phyloP scores from a whole-genome alignment of 208 protist genomes.

The Naegleria gruberi region DNA sequence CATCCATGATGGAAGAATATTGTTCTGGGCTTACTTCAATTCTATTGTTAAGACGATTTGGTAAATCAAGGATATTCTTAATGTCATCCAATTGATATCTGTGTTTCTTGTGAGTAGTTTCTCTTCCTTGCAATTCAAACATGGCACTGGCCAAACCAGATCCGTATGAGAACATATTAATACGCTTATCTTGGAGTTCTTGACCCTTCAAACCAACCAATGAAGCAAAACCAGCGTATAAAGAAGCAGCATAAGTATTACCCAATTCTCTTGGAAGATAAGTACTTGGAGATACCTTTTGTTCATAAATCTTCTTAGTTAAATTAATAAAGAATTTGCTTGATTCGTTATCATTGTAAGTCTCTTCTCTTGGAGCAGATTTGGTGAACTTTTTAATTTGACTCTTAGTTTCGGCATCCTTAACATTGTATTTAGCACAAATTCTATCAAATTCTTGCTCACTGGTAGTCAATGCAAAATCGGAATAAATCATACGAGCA shows the following conservation, averaged over 20 bases:
- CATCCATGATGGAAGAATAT: slow-evolving; percentile 23
- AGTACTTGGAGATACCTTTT: slow-evolving; percentile 49
- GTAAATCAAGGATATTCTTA: slow-evolving; percentile 27
- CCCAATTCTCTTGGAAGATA: slow-evolving; percentile 54
- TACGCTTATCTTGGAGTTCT: slow-evolving; percentile 2
- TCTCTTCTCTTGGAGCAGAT: slow-evolving; percentile 33
- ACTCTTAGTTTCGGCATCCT: slow-evolving; percentile 12
- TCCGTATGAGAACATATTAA: slow-evolving; percentile 70
- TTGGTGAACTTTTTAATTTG: neutral
- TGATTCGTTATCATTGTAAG: slow-evolving; percentile 49
- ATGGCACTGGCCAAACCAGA: slow-evolving; percentile 61
- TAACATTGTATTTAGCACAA: neutral
- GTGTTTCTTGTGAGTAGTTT: neutral
- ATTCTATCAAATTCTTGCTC: neutral
- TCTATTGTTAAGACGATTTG: slow-evolving; percentile 20
- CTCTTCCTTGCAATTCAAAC: slow-evolving; percentile 48
- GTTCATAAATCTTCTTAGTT: slow-evolving; percentile 38
- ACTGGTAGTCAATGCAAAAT: slow-evolving; percentile 32
- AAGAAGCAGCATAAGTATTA: slow-evolving; percentile 72
- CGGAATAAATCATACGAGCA: slow-evolving; percentile 46
- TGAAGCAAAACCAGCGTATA: slow-evolving; percentile 66
- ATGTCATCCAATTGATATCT: neutral
- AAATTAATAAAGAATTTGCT: slow-evolving; percentile 47
- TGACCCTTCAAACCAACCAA: slow-evolving; percentile 42
- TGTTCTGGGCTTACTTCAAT: neutral